Evolutionary conservation across 2,329 filamentous ascomycete genomes (phyloP).

Genomic region (Diaporthe ampelina): DNA sequence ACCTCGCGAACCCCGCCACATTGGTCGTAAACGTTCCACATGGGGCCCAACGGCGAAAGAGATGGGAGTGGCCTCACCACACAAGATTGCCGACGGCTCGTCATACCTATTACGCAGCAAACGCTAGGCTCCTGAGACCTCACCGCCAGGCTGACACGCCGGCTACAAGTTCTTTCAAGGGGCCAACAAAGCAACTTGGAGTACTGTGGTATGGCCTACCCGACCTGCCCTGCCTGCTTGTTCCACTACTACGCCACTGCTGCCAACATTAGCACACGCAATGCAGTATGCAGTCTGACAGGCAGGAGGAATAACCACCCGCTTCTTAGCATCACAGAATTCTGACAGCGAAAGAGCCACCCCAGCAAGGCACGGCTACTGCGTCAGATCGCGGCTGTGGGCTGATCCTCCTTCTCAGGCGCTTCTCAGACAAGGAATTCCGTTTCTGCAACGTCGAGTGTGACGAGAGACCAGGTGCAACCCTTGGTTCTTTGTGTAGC

Average conservation of each 20-base stretch:
- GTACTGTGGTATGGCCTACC: not conserved
- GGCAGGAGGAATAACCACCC: slow-evolving; percentile 12
- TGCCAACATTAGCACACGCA: not conserved
- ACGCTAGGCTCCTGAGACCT: slow-evolving; percentile 26
- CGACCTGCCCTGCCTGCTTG: not conserved
- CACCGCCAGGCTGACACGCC: slow-evolving; percentile 35
- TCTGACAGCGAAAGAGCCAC: not conserved
- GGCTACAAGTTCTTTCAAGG: not conserved
- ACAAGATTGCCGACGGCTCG: slow-evolving; percentile 30
- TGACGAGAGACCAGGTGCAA: slow-evolving; percentile 34
- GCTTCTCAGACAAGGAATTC: slow-evolving; percentile 26
- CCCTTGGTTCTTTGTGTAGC: slow-evolving; percentile 23
- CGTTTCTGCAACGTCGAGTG: slow-evolving; percentile 40
- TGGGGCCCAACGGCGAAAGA: not conserved
- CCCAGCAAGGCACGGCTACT: slow-evolving; percentile 3
- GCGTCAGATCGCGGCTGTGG: slow-evolving; percentile 7
- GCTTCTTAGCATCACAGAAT: not conserved
- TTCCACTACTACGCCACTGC: slow-evolving; percentile 10
- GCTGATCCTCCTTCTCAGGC: slow-evolving; percentile 30
- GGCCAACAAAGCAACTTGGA: slow-evolving; percentile 10
- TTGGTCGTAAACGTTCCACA: not conserved
- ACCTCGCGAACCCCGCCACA: not conserved
- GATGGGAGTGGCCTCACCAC: slow-evolving; percentile 1
- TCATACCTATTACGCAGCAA: slow-evolving; percentile 26
- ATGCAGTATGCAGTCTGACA: not conserved